Evolutionary conservation across 1,139 yeast species (phyloP), one percentile per base, ranked within the genome.

Genomic region (Hansenula lynferdii): DNA sequence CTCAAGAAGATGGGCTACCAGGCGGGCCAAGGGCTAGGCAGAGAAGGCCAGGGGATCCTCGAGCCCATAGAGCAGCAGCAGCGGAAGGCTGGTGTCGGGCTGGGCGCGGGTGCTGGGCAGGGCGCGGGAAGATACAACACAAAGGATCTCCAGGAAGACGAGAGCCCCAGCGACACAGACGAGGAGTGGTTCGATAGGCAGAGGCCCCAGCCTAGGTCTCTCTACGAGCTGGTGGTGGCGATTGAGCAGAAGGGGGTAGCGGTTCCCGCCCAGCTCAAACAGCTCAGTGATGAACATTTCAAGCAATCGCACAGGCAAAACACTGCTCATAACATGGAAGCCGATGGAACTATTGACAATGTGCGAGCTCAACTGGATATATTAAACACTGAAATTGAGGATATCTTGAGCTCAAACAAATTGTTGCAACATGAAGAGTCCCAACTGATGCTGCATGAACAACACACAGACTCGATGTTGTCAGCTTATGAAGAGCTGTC

Each of bases 1-100:
- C 60, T 92, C 67, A 70, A 78, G 53, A 74, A 79, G 49, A 90
- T 92, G 97, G 98, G 98, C 0, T 90, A 87, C 57, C 70, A 71
- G 14, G 75, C 75, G 31, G 98, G 98, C 0, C 68, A 74, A 47
- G 97, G 97, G 0, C 70, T 92, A 18, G 98, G 98, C 0, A 62
- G 65, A 5, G 62, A 69, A 18, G 78, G 80, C 1, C 70, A 71
- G 37, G 98, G 98, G 29, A 86, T 87, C 2, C 72, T 75, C 0
- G 75, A 73, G 16, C 97, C 97, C 0, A 80, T 92, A 10, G 82
- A 83, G 44, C 83, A 87, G 9, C 70, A 73, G 43, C 56, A 75
- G 31, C 64, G 94, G 31, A 86, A 87, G 0, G 68, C 68, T 39
- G 85, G 86, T 1, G 62, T 74, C 24, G 97, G 97, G 2, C 70